A percentile compares a stretch with the other conserved stretches of the same genome.
Evolutionary conservation across 1,284 basidiomycete species (phyloP).

Genomic region (Porodaedalea pini): DNA sequence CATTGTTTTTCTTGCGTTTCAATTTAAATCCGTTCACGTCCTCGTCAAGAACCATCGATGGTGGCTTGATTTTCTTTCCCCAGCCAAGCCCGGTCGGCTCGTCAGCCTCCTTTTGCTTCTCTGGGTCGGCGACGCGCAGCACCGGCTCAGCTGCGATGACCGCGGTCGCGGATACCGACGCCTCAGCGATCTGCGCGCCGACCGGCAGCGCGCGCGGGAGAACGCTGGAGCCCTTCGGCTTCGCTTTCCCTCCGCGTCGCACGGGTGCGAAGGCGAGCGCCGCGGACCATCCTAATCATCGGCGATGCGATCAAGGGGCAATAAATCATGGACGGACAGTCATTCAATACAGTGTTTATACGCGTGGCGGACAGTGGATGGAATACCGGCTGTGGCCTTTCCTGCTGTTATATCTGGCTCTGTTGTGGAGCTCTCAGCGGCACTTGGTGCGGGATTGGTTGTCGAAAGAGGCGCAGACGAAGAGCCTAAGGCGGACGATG

Average conservation of each 20-base stretch:
- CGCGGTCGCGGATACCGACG: slow-evolving; percentile 57
- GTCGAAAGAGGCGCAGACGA: not conserved
- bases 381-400: slow-evolving; percentile 78
- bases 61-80: slow-evolving; percentile 86
- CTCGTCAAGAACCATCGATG: slow-evolving; percentile 81
- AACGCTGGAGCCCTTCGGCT: slow-evolving; percentile 50
- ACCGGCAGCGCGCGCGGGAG: slow-evolving; percentile 51
- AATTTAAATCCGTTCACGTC: slow-evolving; percentile 81
- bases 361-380: slow-evolving; percentile 44
- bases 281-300: slow-evolving; percentile 70
- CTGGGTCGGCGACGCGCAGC: slow-evolving; percentile 38
- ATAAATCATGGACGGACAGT: slow-evolving; percentile 26
- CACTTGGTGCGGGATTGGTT: slow-evolving; percentile 27
- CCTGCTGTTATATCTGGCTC: slow-evolving; percentile 30
- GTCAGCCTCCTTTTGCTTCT: slow-evolving; percentile 17
- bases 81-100: slow-evolving; percentile 45
- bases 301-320: slow-evolving; percentile 35
- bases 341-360: slow-evolving; percentile 33
- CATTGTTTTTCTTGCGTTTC: slow-evolving; percentile 46
- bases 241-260: slow-evolving; percentile 45
- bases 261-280: slow-evolving; percentile 82
- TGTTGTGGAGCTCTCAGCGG: slow-evolving; percentile 10
- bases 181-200: slow-evolving; percentile 42
- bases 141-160: slow-evolving; percentile 69
- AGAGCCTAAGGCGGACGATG: not conserved